Percentiles rank a stretch among this genome's conserved stretches.
Conservation (phyloP, 306 rosid genomes). For the Crotalaria pallida region DNA sequence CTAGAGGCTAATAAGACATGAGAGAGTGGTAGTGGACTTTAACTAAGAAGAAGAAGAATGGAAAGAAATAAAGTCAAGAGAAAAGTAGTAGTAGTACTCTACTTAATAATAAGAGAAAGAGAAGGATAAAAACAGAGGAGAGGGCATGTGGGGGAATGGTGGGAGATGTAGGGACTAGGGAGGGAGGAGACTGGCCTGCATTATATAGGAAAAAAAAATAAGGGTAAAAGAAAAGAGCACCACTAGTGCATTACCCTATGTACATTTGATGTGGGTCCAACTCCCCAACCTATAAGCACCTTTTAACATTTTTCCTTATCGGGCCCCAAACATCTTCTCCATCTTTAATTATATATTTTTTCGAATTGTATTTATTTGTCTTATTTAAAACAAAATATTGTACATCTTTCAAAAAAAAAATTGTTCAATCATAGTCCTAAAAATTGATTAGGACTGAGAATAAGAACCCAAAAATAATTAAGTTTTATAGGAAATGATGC, state of each 20-base stretch:
- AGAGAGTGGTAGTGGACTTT: background rate
- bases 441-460: no score
- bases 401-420: no score
- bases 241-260: background rate
- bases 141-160: conserved; percentile 9
- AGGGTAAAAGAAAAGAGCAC: background rate
- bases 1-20: background rate
- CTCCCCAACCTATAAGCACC: background rate
- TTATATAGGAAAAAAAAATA: background rate
- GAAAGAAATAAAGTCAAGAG: background rate
- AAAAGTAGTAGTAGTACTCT: background rate
- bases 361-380: no score
- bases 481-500: no score
- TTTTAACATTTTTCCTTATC: background rate
- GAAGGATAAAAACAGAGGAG: background rate
- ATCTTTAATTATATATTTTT: no score
- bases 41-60: background rate
- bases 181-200: conserved; percentile 2
- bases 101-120: no score
- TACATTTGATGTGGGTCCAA: background rate
- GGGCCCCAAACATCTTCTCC: no score
- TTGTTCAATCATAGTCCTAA: no score
- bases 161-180: conserved; percentile 3
- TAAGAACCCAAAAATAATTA: no score
- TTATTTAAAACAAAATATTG: no score